Conservation (phyloP, 164 flowering plant genomes). For the Dillenia suffruticosa region DNA sequence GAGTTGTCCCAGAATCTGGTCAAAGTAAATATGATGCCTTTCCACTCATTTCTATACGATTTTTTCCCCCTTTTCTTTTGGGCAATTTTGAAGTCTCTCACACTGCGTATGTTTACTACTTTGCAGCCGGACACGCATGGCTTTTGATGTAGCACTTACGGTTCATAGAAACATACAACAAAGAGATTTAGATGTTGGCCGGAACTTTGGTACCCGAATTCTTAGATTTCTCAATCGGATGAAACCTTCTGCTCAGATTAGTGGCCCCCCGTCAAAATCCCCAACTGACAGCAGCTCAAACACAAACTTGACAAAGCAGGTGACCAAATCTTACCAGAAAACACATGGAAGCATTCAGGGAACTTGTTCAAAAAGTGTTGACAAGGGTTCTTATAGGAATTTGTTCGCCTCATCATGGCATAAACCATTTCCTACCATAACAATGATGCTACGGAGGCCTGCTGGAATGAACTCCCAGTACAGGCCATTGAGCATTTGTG, state of each 20-base stretch:
- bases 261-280: constrained; percentile 13
- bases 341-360: constrained; percentile 17
- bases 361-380: constrained; percentile 10
- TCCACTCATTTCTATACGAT: no score
- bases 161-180: constrained; percentile 71
- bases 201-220: constrained; percentile 83
- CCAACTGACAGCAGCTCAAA: constrained; percentile 10
- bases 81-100: no score
- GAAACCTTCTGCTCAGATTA: constrained; percentile 84
- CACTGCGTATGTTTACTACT: neutral
- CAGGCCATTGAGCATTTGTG: constrained; percentile 32
- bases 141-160: constrained; percentile 65
- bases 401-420: constrained; percentile 38
- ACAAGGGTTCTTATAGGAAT: constrained; percentile 36
- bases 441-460: constrained; percentile 45
- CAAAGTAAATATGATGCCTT: no score
- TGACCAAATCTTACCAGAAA: constrained; percentile 19
- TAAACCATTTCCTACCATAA: constrained; percentile 44
- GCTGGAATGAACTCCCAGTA: constrained; percentile 34
- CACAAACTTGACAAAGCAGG: constrained; percentile 24
- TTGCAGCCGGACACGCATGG: constrained; percentile 62
- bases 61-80: no score
- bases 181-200: constrained; percentile 79
- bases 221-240: constrained; percentile 70
- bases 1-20: no score